A percentile compares a stretch with the other conserved stretches of the same genome.
These are phyloP conservation scores for Gentiana straminea DNA, from an alignment of 257 asterid species.

Conservation along the genomic window DNA sequence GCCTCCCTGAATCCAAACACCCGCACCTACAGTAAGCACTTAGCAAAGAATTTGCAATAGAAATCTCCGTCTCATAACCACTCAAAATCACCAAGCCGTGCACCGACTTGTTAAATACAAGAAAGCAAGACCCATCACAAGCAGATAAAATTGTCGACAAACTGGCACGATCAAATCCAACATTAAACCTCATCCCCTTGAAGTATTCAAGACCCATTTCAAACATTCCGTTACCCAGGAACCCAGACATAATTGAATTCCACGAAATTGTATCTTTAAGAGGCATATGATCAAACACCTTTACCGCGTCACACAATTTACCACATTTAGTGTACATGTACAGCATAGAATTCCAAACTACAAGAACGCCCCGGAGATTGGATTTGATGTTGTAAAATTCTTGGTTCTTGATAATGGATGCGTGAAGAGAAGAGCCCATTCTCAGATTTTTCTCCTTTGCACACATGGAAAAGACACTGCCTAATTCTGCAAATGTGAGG, in stretches of 20 bases:
- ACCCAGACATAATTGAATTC: constrained; percentile 79
- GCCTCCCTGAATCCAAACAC: constrained; percentile 40
- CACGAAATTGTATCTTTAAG: constrained; percentile 61
- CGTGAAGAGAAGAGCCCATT: constrained; percentile 64
- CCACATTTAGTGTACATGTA: constrained; percentile 42
- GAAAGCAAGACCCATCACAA: constrained; percentile 34
- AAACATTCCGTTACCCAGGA: constrained; percentile 32
- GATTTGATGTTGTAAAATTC: constrained; percentile 10
- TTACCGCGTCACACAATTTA: constrained; percentile 26
- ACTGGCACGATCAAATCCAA: constrained; percentile 52
- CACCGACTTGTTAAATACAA: constrained; percentile 31
- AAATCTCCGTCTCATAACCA: constrained; percentile 49
- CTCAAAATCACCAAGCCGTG: constrained; percentile 48
- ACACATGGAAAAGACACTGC: constrained; percentile 34
- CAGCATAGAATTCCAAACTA: constrained; percentile 50
- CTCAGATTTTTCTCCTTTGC: constrained; percentile 47
- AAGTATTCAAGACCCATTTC: constrained; percentile 43
- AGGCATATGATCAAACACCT: constrained; percentile 73
- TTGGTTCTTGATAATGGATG: constrained; percentile 46
- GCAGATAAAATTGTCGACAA: constrained; percentile 53
- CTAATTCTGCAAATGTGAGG: constrained; percentile 20
- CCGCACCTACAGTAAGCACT: constrained; percentile 55
- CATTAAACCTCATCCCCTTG: constrained; percentile 28
- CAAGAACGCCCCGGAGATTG: constrained; percentile 2
- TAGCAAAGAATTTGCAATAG: constrained; percentile 62